Conservation (phyloP, 2,329 filamentous ascomycete species). For the Podosphaera xanthii region DNA sequence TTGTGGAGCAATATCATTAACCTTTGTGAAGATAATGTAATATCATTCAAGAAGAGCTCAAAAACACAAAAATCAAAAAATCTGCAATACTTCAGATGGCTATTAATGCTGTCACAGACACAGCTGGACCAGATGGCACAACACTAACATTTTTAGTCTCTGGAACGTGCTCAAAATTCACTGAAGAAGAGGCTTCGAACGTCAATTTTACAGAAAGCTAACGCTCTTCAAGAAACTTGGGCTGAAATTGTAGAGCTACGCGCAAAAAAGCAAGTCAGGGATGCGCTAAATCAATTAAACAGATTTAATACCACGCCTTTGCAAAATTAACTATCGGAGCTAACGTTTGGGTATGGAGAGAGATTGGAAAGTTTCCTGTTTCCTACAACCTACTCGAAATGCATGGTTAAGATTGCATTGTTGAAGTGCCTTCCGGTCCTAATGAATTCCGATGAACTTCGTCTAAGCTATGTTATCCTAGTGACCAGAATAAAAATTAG, state of each 20-base stretch:
- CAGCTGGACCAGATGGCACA: neutral
- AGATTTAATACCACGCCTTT: neutral
- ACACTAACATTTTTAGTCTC: neutral
- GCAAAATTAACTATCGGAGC: constrained; percentile 1
- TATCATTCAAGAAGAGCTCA: neutral
- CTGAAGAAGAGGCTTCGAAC: neutral
- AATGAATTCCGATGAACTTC: neutral
- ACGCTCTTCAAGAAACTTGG: constrained; percentile 2
- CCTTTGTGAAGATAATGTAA: neutral
- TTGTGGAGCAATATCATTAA: constrained; percentile 1
- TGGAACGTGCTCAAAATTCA: neutral
- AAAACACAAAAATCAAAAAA: neutral
- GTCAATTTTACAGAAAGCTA: neutral
- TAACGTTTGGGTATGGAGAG: constrained; percentile 2
- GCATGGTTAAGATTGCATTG: neutral
- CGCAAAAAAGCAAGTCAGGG: neutral
- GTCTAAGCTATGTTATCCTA: neutral
- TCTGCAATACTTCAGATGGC: neutral
- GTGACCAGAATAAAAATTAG: too few relatives aligned
- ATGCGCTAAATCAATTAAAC: constrained; percentile 2
- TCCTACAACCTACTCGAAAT: neutral
- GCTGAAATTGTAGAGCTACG: constrained; percentile 1
- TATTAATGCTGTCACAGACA: neutral
- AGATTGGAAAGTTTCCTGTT: neutral
- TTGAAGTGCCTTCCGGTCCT: neutral